Evolutionary conservation across 305 asterid species (phyloP).

Genomic region (Fraxinus xanthoxyloides): DNA sequence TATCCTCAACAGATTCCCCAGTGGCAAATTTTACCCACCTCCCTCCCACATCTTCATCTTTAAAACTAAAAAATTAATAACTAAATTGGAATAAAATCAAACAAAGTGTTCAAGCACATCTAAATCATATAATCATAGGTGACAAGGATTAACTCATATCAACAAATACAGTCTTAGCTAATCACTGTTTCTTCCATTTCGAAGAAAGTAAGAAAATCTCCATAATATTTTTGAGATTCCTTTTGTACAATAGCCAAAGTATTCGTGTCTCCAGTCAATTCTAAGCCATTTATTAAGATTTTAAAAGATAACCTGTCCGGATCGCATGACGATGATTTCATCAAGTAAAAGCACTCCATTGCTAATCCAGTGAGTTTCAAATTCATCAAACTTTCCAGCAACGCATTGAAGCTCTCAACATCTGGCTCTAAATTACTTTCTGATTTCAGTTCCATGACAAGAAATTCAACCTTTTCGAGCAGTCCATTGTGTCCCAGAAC

Average conservation of each 20-base stretch:
- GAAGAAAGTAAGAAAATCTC: slow-evolving; percentile 34
- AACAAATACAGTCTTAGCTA: slow-evolving; percentile 18
- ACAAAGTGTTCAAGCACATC: background rate
- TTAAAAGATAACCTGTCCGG: slow-evolving; percentile 50
- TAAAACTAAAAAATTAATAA: background rate
- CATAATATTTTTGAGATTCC: slow-evolving; percentile 51
- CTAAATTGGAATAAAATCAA: background rate
- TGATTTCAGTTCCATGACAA: slow-evolving; percentile 43
- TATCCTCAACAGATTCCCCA: background rate
- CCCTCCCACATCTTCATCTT: background rate
- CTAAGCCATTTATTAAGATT: slow-evolving; percentile 43
- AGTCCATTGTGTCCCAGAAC: slow-evolving; percentile 60
- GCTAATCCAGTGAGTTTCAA: slow-evolving; percentile 49
- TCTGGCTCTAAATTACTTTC: slow-evolving; percentile 41
- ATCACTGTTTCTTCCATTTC: slow-evolving; percentile 37
- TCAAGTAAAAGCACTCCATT: slow-evolving; percentile 54
- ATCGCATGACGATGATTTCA: slow-evolving; percentile 60
- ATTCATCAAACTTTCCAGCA: slow-evolving; percentile 52
- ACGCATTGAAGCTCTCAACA: slow-evolving; percentile 43
- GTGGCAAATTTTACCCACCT: background rate
- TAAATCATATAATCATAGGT: background rate
- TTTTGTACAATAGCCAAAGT: slow-evolving; percentile 37
- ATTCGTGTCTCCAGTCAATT: slow-evolving; percentile 37
- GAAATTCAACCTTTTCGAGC: slow-evolving; percentile 36
- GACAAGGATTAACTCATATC: background rate